phyloP scores from a whole-genome alignment of 2,329 filamentous ascomycete species.

The Cucurbitaria berberidis region DNA sequence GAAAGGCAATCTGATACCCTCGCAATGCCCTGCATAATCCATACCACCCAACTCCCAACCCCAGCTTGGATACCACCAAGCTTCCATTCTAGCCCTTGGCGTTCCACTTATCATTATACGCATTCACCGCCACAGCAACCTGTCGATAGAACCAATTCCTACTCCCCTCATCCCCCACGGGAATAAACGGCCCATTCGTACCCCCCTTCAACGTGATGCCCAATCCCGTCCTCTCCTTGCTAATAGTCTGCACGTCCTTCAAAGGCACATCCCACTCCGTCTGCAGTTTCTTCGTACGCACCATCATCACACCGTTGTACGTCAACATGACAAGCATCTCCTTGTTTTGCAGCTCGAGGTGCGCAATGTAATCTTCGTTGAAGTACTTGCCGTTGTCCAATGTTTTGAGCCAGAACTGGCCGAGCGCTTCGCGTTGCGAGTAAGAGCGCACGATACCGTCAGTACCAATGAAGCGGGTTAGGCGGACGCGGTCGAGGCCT shows the following conservation, averaged over 20 bases:
- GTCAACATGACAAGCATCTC: slow-evolving; percentile 78
- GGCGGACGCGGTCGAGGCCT: slow-evolving; percentile 91
- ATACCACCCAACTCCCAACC: slow-evolving; percentile 2
- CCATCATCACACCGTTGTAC: slow-evolving; percentile 79
- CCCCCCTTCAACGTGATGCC: slow-evolving; percentile 87
- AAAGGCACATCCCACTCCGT: slow-evolving; percentile 96
- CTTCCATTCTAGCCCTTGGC: slow-evolving; percentile 56
- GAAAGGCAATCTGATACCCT: slow-evolving; percentile 1
- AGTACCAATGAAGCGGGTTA: slow-evolving; percentile 87
- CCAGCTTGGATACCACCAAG: neutral
- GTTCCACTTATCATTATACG: slow-evolving; percentile 71
- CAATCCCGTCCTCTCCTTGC: slow-evolving; percentile 93
- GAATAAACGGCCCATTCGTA: slow-evolving; percentile 92
- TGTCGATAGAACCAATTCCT: slow-evolving; percentile 71
- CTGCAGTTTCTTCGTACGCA: slow-evolving; percentile 81
- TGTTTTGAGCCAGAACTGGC: slow-evolving; percentile 98
- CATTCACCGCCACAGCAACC: slow-evolving; percentile 70
- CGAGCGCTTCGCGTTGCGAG: slow-evolving; percentile 90
- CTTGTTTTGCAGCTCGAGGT: slow-evolving; percentile 86
- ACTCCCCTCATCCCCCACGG: slow-evolving; percentile 83
- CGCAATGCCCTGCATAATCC: slow-evolving; percentile 8
- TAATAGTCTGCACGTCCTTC: slow-evolving; percentile 95
- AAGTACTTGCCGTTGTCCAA: slow-evolving; percentile 98
- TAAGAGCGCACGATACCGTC: slow-evolving; percentile 96
- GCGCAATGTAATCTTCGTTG: slow-evolving; percentile 95